Conservation (phyloP, 192 early-diverging fungal species). For the Backusella parvicylindrica region DNA sequence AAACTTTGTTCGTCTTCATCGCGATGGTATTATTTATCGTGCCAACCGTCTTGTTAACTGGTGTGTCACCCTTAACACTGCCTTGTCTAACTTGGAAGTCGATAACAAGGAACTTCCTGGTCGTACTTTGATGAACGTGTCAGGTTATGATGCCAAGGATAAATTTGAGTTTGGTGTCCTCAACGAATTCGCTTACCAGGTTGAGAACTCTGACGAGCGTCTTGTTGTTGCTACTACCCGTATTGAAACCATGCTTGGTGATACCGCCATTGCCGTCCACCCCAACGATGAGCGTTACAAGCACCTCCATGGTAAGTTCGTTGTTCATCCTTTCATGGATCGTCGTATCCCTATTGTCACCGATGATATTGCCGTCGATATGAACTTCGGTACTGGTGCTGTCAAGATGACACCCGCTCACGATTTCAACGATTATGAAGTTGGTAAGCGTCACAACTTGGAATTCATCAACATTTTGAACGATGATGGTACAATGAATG, state of each 20-base stretch:
- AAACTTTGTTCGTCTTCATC: conserved; percentile 91
- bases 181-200: conserved; percentile 89
- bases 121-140: conserved; percentile 79
- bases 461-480: conserved; percentile 98
- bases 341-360: conserved; percentile 88
- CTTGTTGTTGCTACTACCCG: conserved; percentile 97
- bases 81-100: conserved; percentile 96
- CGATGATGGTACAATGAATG: conserved; percentile 94
- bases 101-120: conserved; percentile 88
- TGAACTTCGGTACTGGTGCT: conserved; percentile 95
- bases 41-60: conserved; percentile 98
- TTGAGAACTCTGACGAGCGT: conserved; percentile 83
- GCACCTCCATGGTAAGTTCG: conserved; percentile 92
- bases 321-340: conserved; percentile 89
- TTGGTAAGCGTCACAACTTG: conserved; percentile 92
- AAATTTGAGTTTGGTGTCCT: conserved; percentile 99
- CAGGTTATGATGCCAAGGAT: conserved; percentile 89
- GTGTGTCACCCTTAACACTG: conserved; percentile 94
- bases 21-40: conserved; percentile 95
- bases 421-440: conserved; percentile 94
- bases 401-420: conserved; percentile 99
- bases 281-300: conserved; percentile 91
- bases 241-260: conserved; percentile 99
- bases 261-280: conserved; percentile 95
- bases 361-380: conserved; percentile 85